Evolutionary conservation across 2,329 filamentous ascomycete genomes (phyloP).

Genomic region (Scolecobasidium constrictum): DNA sequence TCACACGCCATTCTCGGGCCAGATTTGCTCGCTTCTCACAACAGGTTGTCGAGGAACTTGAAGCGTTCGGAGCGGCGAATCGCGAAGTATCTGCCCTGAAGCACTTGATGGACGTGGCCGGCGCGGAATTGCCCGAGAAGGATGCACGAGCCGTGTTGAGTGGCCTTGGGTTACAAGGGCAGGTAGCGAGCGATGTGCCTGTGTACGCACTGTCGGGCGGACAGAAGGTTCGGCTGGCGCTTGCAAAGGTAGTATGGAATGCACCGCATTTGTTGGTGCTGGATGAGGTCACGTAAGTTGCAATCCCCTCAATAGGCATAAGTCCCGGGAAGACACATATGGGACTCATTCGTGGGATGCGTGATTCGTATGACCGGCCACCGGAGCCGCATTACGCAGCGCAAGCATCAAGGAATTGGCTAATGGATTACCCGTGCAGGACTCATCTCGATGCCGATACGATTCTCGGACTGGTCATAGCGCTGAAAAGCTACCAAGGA

Average conservation of each 20-base stretch:
- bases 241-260: slow-evolving; percentile 58
- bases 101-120: slow-evolving; percentile 47
- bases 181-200: slow-evolving; percentile 62
- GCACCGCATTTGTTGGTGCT: slow-evolving; percentile 63
- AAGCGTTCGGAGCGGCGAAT: slow-evolving; percentile 40
- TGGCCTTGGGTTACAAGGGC: slow-evolving; percentile 59
- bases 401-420: no score
- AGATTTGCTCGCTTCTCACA: slow-evolving; percentile 71
- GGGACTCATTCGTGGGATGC: no score
- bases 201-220: slow-evolving; percentile 66
- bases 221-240: slow-evolving; percentile 53
- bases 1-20: slow-evolving; percentile 57
- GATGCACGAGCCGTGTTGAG: slow-evolving; percentile 56
- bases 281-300: slow-evolving; percentile 53
- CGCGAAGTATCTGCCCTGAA: slow-evolving; percentile 52
- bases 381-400: background rate
- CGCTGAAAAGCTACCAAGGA: slow-evolving; percentile 57
- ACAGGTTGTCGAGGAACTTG: slow-evolving; percentile 61
- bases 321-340: no score
- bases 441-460: slow-evolving; percentile 80
- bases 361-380: background rate
- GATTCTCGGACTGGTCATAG: slow-evolving; percentile 58
- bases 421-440: no score
- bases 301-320: no score
- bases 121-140: slow-evolving; percentile 49